Base-by-base conservation (phyloP, 139 green algal species). In the Yamagishiella unicocca region DNA sequence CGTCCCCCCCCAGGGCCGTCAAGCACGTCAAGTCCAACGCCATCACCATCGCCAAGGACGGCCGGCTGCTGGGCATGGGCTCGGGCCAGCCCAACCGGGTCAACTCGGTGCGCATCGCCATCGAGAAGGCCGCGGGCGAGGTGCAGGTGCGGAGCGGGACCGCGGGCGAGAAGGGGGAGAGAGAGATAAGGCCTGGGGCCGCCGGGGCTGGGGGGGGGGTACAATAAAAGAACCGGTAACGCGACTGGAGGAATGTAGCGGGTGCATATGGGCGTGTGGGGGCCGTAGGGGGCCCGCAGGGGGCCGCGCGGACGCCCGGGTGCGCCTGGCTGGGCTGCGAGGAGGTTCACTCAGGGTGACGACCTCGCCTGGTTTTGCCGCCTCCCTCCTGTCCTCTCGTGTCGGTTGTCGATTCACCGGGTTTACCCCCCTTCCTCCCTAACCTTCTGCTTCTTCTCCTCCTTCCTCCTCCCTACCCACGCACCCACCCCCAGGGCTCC, bases 11-110 rank as follows among this genome's bases (percentile, higher is more conserved):
- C 81, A 87, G 81, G 43, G 81, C 81, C 55, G 96, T 99, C n/a
- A 99, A 99, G 96, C 98, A 99, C 84, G 98, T 99, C 61, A 99
- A 99, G 95, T 96, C 89, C 90, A 99, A 99, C 88, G 98, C 98
- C 85, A 99, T 99, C 90, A 98, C 97, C 0, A 93, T 99, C 31
- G 98, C 96, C 71, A 99, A 99, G 94, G 96, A 94, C 46, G 86
- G 89, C 27, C 89, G 93, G 80, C 92, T 99, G 87, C 93, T 99
- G 89, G 98, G 98, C 73, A 99, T 99, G 98, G 98, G 98, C 85
- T 96, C 89, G 61, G 98, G 98, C n/a, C 98, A 99, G 93, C 98
- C 98, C 78, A 99, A 99, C 94, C 94, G 98, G 21, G 97, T 99
- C 21, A 99, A 99, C 88, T 96, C 86, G 29, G 94, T 97, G 54